These are phyloP conservation scores for Erythrophleum ivorense DNA, from an alignment of 331 rosid species.

Conservation along the genomic window DNA sequence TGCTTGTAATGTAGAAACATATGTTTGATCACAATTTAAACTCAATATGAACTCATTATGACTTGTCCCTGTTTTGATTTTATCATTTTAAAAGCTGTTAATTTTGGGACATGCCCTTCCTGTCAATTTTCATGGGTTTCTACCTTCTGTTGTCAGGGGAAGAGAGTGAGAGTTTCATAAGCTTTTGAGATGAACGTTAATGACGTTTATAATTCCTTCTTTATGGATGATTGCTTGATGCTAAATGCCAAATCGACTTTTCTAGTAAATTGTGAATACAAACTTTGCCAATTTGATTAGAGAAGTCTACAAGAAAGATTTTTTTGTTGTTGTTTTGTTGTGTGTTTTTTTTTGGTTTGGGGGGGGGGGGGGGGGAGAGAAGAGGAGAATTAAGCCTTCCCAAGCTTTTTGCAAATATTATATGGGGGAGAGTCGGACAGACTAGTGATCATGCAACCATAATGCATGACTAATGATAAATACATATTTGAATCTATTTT, in stretches of 20 bases:
- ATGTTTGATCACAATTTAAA: slow-evolving; percentile 34
- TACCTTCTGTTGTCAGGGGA: background rate
- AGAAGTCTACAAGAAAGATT: background rate
- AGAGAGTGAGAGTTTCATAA: slow-evolving; percentile 12
- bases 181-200: slow-evolving; percentile 28
- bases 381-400: background rate
- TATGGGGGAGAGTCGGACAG: background rate
- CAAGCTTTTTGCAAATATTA: background rate
- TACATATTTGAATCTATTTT: background rate
- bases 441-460: background rate
- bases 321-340: background rate
- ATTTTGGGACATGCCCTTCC: slow-evolving; percentile 21
- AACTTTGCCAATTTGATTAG: background rate
- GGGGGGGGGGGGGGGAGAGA: too few relatives aligned
- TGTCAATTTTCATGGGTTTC: background rate
- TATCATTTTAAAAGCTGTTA: slow-evolving; percentile 4
- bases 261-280: slow-evolving; percentile 6
- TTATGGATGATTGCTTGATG: slow-evolving; percentile 7
- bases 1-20: slow-evolving; percentile 7
- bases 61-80: slow-evolving; percentile 25
- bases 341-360: background rate
- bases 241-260: slow-evolving; percentile 22
- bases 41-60: slow-evolving; percentile 33
- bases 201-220: slow-evolving; percentile 3
- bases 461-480: background rate